Percentiles rank a stretch among this genome's conserved stretches.
Evolutionary conservation across 2,329 filamentous ascomycete genomes (phyloP).

Genomic region (Scleromitrula shiraiana): DNA sequence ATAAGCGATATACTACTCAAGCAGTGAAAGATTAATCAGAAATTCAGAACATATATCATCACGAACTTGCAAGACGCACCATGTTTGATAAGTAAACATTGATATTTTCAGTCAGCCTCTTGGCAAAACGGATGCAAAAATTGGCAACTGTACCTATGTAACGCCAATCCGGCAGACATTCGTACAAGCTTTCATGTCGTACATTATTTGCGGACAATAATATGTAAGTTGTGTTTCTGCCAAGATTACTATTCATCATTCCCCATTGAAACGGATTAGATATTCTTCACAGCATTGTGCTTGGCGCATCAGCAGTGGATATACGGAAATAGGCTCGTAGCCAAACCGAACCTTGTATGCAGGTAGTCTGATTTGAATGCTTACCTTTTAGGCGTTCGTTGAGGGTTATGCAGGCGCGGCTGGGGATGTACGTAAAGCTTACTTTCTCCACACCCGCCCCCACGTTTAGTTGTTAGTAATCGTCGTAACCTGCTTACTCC

Average conservation of each 20-base stretch:
- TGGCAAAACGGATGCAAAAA: neutral
- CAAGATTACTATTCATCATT: neutral
- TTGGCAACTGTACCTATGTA: neutral
- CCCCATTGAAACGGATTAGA: neutral
- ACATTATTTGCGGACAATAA: too few relatives aligned
- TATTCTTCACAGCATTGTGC: neutral
- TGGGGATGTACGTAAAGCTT: too few relatives aligned
- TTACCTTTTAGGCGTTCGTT: too few relatives aligned
- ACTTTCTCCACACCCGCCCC: too few relatives aligned
- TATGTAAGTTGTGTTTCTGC: neutral
- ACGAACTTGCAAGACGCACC: neutral
- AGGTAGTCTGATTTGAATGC: neutral
- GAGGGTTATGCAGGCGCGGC: too few relatives aligned
- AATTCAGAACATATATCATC: neutral
- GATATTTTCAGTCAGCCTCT: neutral
- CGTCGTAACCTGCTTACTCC: too few relatives aligned
- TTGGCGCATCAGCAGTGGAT: neutral
- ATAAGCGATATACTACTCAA: neutral
- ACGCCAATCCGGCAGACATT: neutral
- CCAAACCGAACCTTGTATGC: neutral
- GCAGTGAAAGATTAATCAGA: neutral
- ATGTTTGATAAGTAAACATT: neutral
- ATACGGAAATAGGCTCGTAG: neutral
- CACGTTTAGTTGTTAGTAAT: too few relatives aligned
- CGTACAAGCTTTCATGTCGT: neutral